A percentile compares a stretch with the other conserved stretches of the same genome.
Evolutionary conservation across 2,329 filamentous ascomycete genomes (phyloP).

Genomic region (Ophiostoma angusticollis): DNA sequence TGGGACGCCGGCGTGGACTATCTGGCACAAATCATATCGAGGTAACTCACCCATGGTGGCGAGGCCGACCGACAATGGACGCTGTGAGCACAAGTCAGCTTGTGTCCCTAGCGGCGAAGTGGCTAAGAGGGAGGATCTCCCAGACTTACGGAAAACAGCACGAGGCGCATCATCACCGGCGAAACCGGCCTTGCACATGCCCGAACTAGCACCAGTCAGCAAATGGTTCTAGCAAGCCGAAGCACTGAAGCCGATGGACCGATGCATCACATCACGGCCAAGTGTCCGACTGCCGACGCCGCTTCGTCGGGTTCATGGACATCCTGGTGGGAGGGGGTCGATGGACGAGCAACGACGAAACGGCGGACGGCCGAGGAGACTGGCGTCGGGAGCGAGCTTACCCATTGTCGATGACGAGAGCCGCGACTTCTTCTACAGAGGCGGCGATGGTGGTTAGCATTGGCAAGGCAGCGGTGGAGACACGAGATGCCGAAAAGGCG

Average conservation of each 20-base stretch:
- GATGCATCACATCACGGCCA: no score
- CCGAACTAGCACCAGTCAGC: constrained; percentile 61
- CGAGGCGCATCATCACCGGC: constrained; percentile 99
- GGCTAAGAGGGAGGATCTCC: constrained; percentile 18
- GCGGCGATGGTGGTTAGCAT: constrained; percentile 17
- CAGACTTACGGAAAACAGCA: constrained; percentile 99
- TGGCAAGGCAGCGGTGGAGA: constrained; percentile 1
- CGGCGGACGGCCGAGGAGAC: neutral
- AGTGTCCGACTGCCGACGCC: no score
- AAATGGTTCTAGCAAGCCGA: neutral
- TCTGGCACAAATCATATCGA: no score
- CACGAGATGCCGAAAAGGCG: constrained; percentile 6
- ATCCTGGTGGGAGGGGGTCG: constrained; percentile 3
- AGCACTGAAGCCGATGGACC: no score
- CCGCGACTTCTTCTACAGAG: constrained; percentile 92
- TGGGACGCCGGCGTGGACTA: no score
- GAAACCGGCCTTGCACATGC: constrained; percentile 99
- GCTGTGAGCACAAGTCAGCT: constrained; percentile 39
- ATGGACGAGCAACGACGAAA: neutral
- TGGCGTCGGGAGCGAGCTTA: constrained; percentile 44
- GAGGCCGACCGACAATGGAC: constrained; percentile 98
- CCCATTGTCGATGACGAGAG: constrained; percentile 99
- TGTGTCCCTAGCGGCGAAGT: neutral
- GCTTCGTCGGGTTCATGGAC: no score
- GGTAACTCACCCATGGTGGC: constrained; percentile 99